Conservation (phyloP, 2,329 filamentous ascomycete species). For the Chalaropsis ovoidea region DNA sequence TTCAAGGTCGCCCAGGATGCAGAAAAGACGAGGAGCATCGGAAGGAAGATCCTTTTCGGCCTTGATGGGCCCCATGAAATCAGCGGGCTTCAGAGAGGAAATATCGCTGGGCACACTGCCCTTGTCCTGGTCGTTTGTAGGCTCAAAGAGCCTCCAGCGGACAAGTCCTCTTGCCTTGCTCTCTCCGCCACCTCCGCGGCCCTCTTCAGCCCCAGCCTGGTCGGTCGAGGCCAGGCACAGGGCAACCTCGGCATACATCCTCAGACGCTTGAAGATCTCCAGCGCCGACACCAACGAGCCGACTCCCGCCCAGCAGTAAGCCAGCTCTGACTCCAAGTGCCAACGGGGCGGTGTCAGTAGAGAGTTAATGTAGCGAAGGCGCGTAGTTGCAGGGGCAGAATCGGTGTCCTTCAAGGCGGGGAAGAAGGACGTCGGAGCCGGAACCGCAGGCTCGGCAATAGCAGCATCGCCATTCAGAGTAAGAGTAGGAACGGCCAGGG, state of each 20-base stretch:
- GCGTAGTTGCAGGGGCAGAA: slow-evolving; percentile 63
- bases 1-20: slow-evolving; percentile 86
- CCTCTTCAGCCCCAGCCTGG: slow-evolving; percentile 52
- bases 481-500: neutral
- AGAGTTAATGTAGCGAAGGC: slow-evolving; percentile 74
- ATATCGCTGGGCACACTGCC: slow-evolving; percentile 12
- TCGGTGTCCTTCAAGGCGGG: slow-evolving; percentile 62
- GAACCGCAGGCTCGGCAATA: slow-evolving; percentile 22
- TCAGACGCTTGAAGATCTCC: slow-evolving; percentile 87
- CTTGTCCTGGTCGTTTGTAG: slow-evolving; percentile 45
- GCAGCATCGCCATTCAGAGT: slow-evolving; percentile 29
- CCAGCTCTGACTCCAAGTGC: slow-evolving; percentile 89
- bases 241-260: slow-evolving; percentile 90
- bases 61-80: slow-evolving; percentile 44
- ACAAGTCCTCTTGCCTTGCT: slow-evolving; percentile 71
- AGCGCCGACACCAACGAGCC: slow-evolving; percentile 82
- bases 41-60: slow-evolving; percentile 51
- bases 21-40: slow-evolving; percentile 80
- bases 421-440: slow-evolving; percentile 64
- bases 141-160: slow-evolving; percentile 66
- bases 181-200: slow-evolving; percentile 52
- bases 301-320: slow-evolving; percentile 80
- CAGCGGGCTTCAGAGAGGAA: slow-evolving; percentile 25
- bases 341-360: slow-evolving; percentile 77
- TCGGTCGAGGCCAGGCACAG: slow-evolving; percentile 65